phyloP scores from a whole-genome alignment of 257 asterid genomes.

The Solanum chaucha region DNA sequence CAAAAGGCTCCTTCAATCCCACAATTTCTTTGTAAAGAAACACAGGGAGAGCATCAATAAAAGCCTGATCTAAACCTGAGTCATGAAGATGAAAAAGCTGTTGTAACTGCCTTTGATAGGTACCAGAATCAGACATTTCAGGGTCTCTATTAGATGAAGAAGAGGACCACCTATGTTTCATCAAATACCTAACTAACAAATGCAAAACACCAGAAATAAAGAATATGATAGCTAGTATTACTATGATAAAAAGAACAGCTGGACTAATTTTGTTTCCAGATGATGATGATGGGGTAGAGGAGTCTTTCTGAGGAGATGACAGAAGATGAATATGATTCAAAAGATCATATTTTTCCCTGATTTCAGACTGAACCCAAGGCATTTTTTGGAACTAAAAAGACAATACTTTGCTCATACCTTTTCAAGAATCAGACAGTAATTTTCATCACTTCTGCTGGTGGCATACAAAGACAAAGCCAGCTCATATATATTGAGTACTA shows the following conservation, averaged over 20 bases:
- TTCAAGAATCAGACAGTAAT: background rate
- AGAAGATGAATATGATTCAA: background rate
- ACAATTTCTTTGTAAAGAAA: constrained; percentile 61
- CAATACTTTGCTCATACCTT: constrained; percentile 8
- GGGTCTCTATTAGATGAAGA: constrained; percentile 12
- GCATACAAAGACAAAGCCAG: constrained; percentile 6
- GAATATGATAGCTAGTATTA: constrained; percentile 40
- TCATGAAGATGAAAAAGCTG: constrained; percentile 81
- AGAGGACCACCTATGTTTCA: constrained; percentile 32
- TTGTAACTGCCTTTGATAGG: constrained; percentile 69
- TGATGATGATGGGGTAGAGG: background rate
- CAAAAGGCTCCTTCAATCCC: constrained; percentile 77
- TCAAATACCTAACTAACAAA: constrained; percentile 44
- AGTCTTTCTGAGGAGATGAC: background rate
- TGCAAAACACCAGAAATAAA: constrained; percentile 56
- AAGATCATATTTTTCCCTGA: background rate
- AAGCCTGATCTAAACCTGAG: constrained; percentile 73
- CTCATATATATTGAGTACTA: constrained; percentile 6
- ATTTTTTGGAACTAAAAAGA: constrained; percentile 26
- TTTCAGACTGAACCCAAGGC: constrained; percentile 20
- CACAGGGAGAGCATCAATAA: constrained; percentile 75
- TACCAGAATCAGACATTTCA: constrained; percentile 41
- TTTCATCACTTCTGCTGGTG: background rate
- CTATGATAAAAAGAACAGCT: constrained; percentile 38
- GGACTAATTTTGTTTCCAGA: constrained; percentile 64